A percentile compares a stretch with the other conserved stretches of the same genome.
phyloP scores from a whole-genome alignment of 2,329 filamentous ascomycete genomes.

The Pseudocercospora ulei region DNA sequence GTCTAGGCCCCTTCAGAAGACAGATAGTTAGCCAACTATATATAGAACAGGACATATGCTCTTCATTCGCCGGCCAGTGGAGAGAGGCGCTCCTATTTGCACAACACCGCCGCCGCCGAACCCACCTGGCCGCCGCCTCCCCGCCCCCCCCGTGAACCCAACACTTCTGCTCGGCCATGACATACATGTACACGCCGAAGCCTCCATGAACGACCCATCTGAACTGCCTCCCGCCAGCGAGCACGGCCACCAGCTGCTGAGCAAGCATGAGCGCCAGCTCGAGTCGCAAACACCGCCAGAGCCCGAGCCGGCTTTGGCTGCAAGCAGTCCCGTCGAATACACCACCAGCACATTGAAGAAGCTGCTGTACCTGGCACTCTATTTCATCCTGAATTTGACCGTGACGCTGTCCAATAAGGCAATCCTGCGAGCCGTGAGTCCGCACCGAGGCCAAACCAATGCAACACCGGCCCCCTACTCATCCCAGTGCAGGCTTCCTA shows the following conservation, averaged over 20 bases:
- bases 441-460: no score
- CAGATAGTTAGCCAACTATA: no score
- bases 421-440: slow-evolving; percentile 39
- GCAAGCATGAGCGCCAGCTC: slow-evolving; percentile 17
- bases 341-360: slow-evolving; percentile 25
- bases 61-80: no score
- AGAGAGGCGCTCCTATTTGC: no score
- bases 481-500: slow-evolving; percentile 44
- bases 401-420: slow-evolving; percentile 54
- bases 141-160: not conserved
- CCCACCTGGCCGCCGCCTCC: no score
- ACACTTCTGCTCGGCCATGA: not conserved
- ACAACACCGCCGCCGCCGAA: no score
- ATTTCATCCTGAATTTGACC: slow-evolving; percentile 44
- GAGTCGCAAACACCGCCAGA: slow-evolving; percentile 14
- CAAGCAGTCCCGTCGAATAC: slow-evolving; percentile 23
- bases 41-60: no score
- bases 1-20: no score
- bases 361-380: slow-evolving; percentile 30
- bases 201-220: slow-evolving; percentile 9
- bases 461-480: not conserved
- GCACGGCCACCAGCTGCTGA: slow-evolving; percentile 17
- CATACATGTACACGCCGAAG: slow-evolving; percentile 11
- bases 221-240: slow-evolving; percentile 9
- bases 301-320: no score